phyloP scores from a whole-genome alignment of 805 yeast species.

The Ogataea sp. region DNA sequence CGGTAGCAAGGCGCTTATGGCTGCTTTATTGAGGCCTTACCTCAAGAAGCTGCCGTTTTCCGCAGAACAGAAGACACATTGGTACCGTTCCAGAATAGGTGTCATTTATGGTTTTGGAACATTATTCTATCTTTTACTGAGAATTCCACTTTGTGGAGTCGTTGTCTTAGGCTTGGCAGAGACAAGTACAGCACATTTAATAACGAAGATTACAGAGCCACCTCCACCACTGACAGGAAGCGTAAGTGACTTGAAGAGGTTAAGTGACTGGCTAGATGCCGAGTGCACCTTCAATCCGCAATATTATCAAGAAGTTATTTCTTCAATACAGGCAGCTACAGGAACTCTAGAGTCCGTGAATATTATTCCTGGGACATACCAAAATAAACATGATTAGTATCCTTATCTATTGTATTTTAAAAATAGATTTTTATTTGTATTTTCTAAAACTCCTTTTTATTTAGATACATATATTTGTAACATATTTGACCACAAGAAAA shows the following conservation, averaged over 20 bases:
- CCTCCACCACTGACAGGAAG: slow-evolving; percentile 18
- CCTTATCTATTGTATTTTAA: no score
- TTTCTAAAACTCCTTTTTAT: no score
- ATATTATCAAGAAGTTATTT: slow-evolving; percentile 9
- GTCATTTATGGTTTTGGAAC: slow-evolving; percentile 49
- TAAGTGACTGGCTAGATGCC: slow-evolving; percentile 8
- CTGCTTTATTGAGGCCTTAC: slow-evolving; percentile 43
- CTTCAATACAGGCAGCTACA: slow-evolving; percentile 1
- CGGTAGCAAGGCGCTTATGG: slow-evolving; percentile 36
- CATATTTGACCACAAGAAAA: no score
- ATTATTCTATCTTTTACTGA: slow-evolving; percentile 34
- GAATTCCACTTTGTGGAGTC: slow-evolving; percentile 38
- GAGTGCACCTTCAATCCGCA: slow-evolving; percentile 12
- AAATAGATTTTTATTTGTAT: no score
- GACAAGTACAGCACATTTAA: slow-evolving; percentile 42
- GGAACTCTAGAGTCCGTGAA: slow-evolving; percentile 7
- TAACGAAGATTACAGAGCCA: slow-evolving; percentile 46
- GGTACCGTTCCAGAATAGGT: slow-evolving; percentile 49
- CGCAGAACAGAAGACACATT: slow-evolving; percentile 31
- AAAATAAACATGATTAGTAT: background rate
- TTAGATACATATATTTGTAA: no score
- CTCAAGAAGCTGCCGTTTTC: slow-evolving; percentile 38
- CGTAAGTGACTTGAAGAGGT: background rate
- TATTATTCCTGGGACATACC: slow-evolving; percentile 9
- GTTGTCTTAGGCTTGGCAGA: slow-evolving; percentile 45